Conservation (phyloP, 495 filamentous ascomycete species). For the Staphylotrichum longicolle region DNA sequence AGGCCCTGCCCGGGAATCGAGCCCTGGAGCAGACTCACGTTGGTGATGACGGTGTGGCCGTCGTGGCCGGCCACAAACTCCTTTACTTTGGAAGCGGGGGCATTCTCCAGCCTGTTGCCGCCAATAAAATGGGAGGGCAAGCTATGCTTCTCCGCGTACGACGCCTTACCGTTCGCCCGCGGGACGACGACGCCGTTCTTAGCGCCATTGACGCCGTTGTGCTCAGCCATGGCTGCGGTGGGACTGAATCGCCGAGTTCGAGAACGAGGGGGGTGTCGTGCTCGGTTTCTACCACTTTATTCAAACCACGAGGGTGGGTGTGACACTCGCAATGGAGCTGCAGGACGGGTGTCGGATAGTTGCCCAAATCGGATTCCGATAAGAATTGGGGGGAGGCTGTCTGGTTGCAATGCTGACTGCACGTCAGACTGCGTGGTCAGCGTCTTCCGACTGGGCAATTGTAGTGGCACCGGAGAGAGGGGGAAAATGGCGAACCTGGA, state of each 20-base stretch:
- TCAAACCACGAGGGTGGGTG: conserved; percentile 15
- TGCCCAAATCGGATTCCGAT: conserved; percentile 21
- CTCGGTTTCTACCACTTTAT: conserved; percentile 11
- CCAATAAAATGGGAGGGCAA: conserved; percentile 92
- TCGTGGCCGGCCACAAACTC: conserved; percentile 88
- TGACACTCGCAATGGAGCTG: background rate
- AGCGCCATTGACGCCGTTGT: conserved; percentile 48
- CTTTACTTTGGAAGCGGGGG: conserved; percentile 76
- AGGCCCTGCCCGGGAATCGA: too few relatives aligned
- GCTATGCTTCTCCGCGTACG: conserved; percentile 72
- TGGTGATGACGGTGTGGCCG: conserved; percentile 96
- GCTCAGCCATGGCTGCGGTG: conserved; percentile 40
- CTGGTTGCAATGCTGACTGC: conserved; percentile 13
- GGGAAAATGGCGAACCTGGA: conserved; percentile 9
- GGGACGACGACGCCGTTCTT: conserved; percentile 40
- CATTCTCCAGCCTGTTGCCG: conserved; percentile 79
- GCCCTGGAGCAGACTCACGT: conserved; percentile 56
- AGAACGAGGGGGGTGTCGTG: background rate
- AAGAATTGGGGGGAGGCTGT: background rate
- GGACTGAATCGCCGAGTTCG: conserved; percentile 7
- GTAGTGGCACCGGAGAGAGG: background rate
- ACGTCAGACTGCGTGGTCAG: conserved; percentile 10
- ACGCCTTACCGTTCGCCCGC: conserved; percentile 49
- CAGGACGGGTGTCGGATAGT: conserved; percentile 7
- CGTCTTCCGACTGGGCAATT: background rate